Evolutionary conservation across 169 alveolate species (phyloP).

Genomic region (Plasmodium malariae): DNA sequence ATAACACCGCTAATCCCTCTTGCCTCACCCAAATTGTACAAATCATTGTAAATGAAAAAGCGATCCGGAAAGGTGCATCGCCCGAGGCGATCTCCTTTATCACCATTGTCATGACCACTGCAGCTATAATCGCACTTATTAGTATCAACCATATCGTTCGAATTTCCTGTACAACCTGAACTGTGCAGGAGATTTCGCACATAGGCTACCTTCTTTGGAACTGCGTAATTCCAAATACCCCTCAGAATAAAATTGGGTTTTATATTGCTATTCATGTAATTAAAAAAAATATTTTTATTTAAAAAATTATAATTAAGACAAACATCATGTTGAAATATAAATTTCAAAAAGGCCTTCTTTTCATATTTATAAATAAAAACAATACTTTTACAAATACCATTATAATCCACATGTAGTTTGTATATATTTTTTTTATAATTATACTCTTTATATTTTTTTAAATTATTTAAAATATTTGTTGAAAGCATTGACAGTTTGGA

Average conservation of each 20-base stretch:
- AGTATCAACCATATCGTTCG: neutral
- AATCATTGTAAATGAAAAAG: conserved; percentile 9
- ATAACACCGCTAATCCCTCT: too few relatives aligned
- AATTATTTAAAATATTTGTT: conserved; percentile 48
- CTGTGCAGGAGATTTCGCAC: neutral
- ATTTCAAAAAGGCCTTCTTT: conserved; percentile 13
- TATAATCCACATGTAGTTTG: conserved; percentile 53
- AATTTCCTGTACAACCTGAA: neutral
- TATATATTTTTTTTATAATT: conserved; percentile 29
- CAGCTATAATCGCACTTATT: neutral
- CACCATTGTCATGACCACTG: neutral
- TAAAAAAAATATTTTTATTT: conserved; percentile 3
- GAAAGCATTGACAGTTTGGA: conserved; percentile 14
- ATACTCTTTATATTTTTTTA: conserved; percentile 21
- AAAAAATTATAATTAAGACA: conserved; percentile 29
- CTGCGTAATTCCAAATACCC: conserved; percentile 45
- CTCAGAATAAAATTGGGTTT: neutral
- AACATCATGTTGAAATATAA: conserved; percentile 17
- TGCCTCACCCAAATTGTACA: neutral
- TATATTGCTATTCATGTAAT: neutral
- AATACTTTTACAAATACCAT: conserved; percentile 34
- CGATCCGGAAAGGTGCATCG: too few relatives aligned
- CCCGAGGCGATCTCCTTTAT: too few relatives aligned
- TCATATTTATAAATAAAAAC: conserved; percentile 3
- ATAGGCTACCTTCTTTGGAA: neutral